These are phyloP conservation scores for Aspergillus neoniger DNA, from an alignment of 2,329 filamentous ascomycete species.

Conservation along the genomic window DNA sequence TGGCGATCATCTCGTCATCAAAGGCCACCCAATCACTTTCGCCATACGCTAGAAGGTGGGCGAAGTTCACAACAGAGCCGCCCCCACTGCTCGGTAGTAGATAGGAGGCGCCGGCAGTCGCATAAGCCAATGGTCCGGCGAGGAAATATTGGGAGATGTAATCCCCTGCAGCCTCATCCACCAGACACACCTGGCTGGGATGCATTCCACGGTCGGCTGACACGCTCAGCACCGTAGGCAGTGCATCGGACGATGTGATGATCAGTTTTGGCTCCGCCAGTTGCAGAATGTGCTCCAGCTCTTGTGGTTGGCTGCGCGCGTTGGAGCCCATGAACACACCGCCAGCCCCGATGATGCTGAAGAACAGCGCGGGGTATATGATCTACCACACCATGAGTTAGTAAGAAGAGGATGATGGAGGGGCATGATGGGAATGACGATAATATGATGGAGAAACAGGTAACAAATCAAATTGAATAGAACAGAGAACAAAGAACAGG, in stretches of 20 bases:
- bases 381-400: conserved; percentile 32
- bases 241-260: conserved; percentile 44
- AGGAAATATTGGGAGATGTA: conserved; percentile 33
- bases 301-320: conserved; percentile 48
- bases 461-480: neutral
- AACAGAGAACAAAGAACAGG: neutral
- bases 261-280: conserved; percentile 50
- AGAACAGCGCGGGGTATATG: conserved; percentile 43
- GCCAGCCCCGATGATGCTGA: conserved; percentile 47
- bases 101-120: conserved; percentile 20
- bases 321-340: conserved; percentile 56
- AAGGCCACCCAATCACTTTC: conserved; percentile 53
- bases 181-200: conserved; percentile 37
- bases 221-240: conserved; percentile 40
- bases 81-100: conserved; percentile 17
- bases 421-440: neutral
- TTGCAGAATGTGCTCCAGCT: conserved; percentile 51
- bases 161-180: conserved; percentile 37
- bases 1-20: conserved; percentile 44
- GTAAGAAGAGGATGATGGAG: conserved; percentile 13
- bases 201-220: conserved; percentile 35
- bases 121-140: conserved; percentile 27
- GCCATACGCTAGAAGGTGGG: conserved; percentile 46
- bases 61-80: conserved; percentile 28
- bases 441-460: conserved; percentile 9